Evolutionary conservation across 805 yeast species (phyloP), one percentile per base, ranked within the genome.

Genomic region (Kodamaea nitidulidarum): DNA sequence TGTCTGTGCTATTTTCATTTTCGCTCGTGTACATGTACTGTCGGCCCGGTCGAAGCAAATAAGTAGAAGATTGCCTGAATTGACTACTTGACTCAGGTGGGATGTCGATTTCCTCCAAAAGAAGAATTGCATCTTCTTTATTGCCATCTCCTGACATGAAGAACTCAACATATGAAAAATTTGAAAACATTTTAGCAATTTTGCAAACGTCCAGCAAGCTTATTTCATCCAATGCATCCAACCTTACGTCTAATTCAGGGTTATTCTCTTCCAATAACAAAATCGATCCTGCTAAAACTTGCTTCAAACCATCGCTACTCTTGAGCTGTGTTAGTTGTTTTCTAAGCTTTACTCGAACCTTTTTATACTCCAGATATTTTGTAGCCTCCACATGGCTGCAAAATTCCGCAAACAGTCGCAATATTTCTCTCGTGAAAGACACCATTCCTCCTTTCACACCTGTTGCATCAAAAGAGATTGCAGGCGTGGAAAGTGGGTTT

Each of bases 221-320:
- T 5, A 75, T 47, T 7, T 70, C 67, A 43, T 81, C 84, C 25
- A 82, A 50, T 0, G 75, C 73, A n/a, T 73, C 76, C 11, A 75
- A 47, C 46, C 88, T 61, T 22, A 76, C 76, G 17, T 78, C 76
- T 2, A 80, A 44, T 1, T 71, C 51, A 77, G 80, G 78, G 21
- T 75, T 63, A 33, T 70, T 60, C 42, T 75, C 75, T 44, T 84
- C 95, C 25, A 83, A 46, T 0, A 75, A 61, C 12, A 75, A 68
- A 31, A 74, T 52, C 0, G 77, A 51, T 0, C 80, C 81, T 8
- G 78, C 59, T 3, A 75, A 59, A 0, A 79, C 76, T 34, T 75
- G 54, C 11, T 66, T 60, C 2, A 76, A 58, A 1, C 85, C 74
- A 32, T 68, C 67, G 2, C 67, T 61, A 4, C 64, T 57, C 1